phyloP scores from a whole-genome alignment of 768 basidiomycete genomes.

The Suillus variegatus region DNA sequence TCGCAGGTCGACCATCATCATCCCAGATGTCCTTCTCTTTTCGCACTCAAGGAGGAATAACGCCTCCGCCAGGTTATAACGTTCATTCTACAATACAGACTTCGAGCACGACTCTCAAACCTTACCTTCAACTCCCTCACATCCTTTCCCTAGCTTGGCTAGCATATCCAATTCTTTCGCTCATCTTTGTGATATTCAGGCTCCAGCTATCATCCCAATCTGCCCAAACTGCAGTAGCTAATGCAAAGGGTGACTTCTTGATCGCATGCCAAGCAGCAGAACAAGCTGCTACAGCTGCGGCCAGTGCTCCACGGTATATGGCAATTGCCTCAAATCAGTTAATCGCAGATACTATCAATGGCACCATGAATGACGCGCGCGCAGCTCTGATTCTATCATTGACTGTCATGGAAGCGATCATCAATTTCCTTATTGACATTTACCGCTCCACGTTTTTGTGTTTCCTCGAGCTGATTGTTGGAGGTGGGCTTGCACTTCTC shows the following conservation, averaged over 20 bases:
- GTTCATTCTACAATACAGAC: constrained; percentile 38
- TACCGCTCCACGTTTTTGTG: constrained; percentile 95
- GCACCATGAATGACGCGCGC: constrained; percentile 73
- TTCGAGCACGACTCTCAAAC: constrained; percentile 52
- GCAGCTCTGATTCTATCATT: constrained; percentile 71
- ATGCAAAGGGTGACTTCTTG: constrained; percentile 75
- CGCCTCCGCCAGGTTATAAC: constrained; percentile 62
- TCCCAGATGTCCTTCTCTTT: constrained; percentile 31
- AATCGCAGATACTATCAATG: constrained; percentile 78
- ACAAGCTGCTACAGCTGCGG: constrained; percentile 75
- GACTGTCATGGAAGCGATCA: constrained; percentile 83
- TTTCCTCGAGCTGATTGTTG: constrained; percentile 86
- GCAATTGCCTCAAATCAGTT: constrained; percentile 83
- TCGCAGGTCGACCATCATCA: constrained; percentile 39
- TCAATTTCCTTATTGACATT: constrained; percentile 89
- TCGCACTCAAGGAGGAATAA: constrained; percentile 27
- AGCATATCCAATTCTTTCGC: constrained; percentile 86
- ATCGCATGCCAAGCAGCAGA: constrained; percentile 87
- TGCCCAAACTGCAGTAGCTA: constrained; percentile 64
- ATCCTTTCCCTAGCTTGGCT: constrained; percentile 89
- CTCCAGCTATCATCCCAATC: constrained; percentile 72
- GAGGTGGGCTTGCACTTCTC: constrained; percentile 76
- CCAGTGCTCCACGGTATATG: constrained; percentile 87
- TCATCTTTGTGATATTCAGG: constrained; percentile 85
- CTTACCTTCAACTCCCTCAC: constrained; percentile 83